Percentiles rank a stretch among this genome's conserved stretches.
These are phyloP conservation scores for Paracoccidioides lutzii DNA, from an alignment of 2,329 filamentous ascomycete genomes.

Conservation along the genomic window DNA sequence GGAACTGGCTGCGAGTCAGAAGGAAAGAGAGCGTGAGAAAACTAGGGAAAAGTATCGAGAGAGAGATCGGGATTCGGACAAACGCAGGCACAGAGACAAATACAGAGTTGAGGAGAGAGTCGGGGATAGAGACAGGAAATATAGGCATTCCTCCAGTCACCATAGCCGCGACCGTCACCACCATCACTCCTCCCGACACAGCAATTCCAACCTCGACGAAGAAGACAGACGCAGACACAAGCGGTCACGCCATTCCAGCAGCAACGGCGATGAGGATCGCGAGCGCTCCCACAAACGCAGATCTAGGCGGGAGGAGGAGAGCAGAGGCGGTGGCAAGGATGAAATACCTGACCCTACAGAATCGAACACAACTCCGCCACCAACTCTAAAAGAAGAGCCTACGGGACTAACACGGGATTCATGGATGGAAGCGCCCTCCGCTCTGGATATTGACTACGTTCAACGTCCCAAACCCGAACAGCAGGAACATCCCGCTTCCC, in stretches of 20 bases:
- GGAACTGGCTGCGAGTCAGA: conserved; percentile 49
- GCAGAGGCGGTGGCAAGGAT: conserved; percentile 9
- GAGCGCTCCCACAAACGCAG: conserved; percentile 37
- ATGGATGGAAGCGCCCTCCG: conserved; percentile 88
- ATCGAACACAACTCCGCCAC: background rate
- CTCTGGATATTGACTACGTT: conserved; percentile 67
- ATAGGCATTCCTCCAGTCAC: conserved; percentile 19
- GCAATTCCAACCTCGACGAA: conserved; percentile 32
- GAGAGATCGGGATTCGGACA: conserved; percentile 26
- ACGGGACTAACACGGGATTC: conserved; percentile 55
- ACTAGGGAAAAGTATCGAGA: conserved; percentile 23
- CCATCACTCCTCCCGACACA: conserved; percentile 24
- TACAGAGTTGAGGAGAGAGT: conserved; percentile 28
- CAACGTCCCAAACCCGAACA: conserved; percentile 47
- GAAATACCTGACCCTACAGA: background rate
- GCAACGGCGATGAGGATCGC: conserved; percentile 38
- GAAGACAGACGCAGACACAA: conserved; percentile 51
- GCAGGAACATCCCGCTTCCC: conserved; percentile 30
- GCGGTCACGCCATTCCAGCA: conserved; percentile 43
- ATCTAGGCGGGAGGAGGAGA: conserved; percentile 24
- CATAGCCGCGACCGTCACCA: conserved; percentile 38
- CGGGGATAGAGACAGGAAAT: conserved; percentile 23
- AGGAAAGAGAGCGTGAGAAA: conserved; percentile 23
- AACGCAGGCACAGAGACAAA: conserved; percentile 20
- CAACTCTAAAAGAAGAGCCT: conserved; percentile 33